Conservation (phyloP, 495 filamentous ascomycete genomes). For the Cercophora scortea region DNA sequence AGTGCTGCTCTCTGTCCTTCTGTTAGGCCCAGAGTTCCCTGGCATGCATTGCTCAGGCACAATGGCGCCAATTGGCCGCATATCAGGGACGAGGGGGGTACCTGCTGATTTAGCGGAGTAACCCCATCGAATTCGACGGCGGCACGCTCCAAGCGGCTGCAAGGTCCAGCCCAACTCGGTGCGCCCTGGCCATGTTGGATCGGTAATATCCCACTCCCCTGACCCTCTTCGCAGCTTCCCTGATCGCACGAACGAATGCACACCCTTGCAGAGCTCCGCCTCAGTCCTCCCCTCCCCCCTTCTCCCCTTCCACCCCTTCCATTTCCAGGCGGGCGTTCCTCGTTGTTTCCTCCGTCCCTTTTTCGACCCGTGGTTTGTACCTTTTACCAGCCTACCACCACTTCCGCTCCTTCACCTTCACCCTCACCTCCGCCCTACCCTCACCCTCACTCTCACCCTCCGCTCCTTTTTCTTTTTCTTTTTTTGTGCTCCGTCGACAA, state of each 20-base stretch:
- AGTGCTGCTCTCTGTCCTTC: no score
- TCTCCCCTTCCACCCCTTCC: slow-evolving; percentile 5
- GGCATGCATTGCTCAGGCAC: no score
- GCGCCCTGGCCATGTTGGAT: neutral
- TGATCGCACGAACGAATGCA: slow-evolving; percentile 4
- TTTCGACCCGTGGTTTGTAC: neutral
- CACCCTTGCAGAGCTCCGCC: slow-evolving; percentile 27
- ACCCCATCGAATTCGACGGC: no score
- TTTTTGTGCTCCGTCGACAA: slow-evolving; percentile 14
- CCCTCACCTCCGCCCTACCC: slow-evolving; percentile 11
- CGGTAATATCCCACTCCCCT: slow-evolving; percentile 19
- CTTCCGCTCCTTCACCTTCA: slow-evolving; percentile 13
- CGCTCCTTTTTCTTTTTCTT: slow-evolving; percentile 7
- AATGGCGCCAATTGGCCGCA: no score
- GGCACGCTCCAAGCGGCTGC: no score
- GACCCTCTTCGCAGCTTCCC: neutral
- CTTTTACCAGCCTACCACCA: slow-evolving; percentile 4
- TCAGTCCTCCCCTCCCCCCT: slow-evolving; percentile 15
- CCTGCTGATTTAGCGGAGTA: no score
- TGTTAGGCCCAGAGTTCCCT: no score
- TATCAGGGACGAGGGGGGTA: no score
- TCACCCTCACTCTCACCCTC: slow-evolving; percentile 1
- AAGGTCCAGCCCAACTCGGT: no score
- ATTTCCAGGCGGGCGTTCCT: slow-evolving; percentile 12
- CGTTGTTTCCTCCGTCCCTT: slow-evolving; percentile 12